A percentile compares a stretch with the other conserved stretches of the same genome.
phyloP scores from a whole-genome alignment of 2,329 filamentous ascomycete species.

The Ophiostoma himal-ulmi region DNA sequence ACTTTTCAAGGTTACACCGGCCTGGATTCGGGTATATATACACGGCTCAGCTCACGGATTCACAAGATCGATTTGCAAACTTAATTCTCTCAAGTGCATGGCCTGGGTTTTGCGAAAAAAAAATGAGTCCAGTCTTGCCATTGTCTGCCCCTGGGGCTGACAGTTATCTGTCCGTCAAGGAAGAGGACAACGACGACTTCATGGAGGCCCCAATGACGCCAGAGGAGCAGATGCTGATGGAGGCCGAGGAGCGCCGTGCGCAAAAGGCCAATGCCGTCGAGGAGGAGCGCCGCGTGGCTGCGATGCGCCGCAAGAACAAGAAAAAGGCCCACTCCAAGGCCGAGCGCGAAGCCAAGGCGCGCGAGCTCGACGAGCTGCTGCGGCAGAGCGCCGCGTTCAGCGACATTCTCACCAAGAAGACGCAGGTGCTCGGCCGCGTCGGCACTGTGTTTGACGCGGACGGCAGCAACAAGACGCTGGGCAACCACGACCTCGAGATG shows the following conservation, averaged over 20 bases:
- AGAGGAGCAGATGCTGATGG: conserved; percentile 21
- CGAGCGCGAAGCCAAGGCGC: conserved; percentile 53
- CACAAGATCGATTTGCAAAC: not conserved
- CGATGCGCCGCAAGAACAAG: conserved; percentile 40
- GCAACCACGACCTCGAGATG: conserved; percentile 65
- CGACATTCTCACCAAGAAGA: conserved; percentile 59
- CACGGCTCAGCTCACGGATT: not conserved
- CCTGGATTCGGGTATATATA: not conserved
- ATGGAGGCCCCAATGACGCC: conserved; percentile 4
- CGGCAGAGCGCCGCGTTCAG: conserved; percentile 56
- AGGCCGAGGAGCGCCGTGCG: conserved; percentile 44
- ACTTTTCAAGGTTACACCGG: not conserved
- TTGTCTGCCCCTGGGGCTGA: not conserved
- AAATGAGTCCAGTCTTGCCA: not conserved
- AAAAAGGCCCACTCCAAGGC: conserved; percentile 45
- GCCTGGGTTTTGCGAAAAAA: not conserved
- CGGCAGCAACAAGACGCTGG: conserved; percentile 48
- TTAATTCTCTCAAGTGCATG: not conserved
- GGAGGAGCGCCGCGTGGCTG: conserved; percentile 40
- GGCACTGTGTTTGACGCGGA: conserved; percentile 49
- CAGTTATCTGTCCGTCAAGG: not conserved
- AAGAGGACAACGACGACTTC: not conserved
- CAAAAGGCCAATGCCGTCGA: conserved; percentile 41
- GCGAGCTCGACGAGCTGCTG: conserved; percentile 54
- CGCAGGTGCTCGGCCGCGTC: conserved; percentile 55